These are phyloP conservation scores for Lojkania enalia DNA, from an alignment of 2,329 filamentous ascomycete species.

Conservation along the genomic window DNA sequence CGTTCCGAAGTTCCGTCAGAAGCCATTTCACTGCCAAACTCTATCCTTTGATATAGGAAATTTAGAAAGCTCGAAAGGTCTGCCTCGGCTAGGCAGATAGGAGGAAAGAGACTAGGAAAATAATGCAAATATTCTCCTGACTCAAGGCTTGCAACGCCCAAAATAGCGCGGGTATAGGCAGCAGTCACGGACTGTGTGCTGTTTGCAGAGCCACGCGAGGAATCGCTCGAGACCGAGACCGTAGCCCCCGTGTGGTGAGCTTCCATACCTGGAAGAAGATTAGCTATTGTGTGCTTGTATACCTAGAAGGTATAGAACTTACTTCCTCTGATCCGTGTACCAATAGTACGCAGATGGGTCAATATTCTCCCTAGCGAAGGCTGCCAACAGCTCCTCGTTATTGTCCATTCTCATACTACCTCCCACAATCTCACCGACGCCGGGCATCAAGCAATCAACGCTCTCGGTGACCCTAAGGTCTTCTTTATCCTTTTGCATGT, in stretches of 20 bases:
- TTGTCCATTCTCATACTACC: constrained; percentile 95
- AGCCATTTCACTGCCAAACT: no score
- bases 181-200: constrained; percentile 67
- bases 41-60: no score
- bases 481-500: constrained; percentile 87
- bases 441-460: constrained; percentile 86
- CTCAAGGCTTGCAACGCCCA: constrained; percentile 76
- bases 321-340: constrained; percentile 98
- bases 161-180: constrained; percentile 82
- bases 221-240: constrained; percentile 88
- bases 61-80: no score
- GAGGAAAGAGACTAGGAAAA: no score
- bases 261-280: constrained; percentile 70
- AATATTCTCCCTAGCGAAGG: constrained; percentile 85
- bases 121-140: not conserved
- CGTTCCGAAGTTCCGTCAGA: no score
- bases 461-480: constrained; percentile 88
- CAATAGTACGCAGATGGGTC: constrained; percentile 89
- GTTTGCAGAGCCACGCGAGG: constrained; percentile 68
- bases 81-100: no score
- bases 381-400: constrained; percentile 80
- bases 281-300: constrained; percentile 19
- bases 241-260: constrained; percentile 89
- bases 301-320: no score
- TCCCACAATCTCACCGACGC: constrained; percentile 95